Evolutionary conservation across 164 flowering plant species (phyloP).

Genomic region (Cinnamomum chago): DNA sequence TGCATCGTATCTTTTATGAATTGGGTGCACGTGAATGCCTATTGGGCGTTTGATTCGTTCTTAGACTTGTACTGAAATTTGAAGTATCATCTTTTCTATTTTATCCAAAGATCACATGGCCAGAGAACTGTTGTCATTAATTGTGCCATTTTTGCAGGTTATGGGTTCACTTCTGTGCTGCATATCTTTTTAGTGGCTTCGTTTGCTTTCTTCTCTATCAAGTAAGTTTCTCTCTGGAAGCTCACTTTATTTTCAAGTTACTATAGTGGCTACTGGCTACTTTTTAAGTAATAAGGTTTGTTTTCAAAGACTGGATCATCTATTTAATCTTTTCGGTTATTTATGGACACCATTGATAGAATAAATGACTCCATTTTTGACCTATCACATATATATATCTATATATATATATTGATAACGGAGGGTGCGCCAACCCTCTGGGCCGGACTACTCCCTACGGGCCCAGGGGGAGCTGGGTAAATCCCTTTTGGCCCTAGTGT

Average conservation of each 20-base stretch:
- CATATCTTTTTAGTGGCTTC: slow-evolving; percentile 62
- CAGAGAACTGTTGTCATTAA: background rate
- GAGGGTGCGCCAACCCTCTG: too few relatives aligned
- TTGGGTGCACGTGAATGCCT: background rate
- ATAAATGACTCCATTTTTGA: too few relatives aligned
- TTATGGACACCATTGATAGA: too few relatives aligned
- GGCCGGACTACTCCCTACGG: too few relatives aligned
- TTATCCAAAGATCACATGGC: background rate
- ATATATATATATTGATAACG: too few relatives aligned
- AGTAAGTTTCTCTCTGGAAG: background rate
- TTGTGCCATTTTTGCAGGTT: slow-evolving; percentile 48
- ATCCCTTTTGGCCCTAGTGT: too few relatives aligned
- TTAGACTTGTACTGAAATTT: background rate
- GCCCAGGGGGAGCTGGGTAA: too few relatives aligned
- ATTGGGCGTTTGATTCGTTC: background rate
- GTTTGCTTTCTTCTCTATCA: slow-evolving; percentile 64
- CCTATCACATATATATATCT: too few relatives aligned
- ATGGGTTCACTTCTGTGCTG: slow-evolving; percentile 84
- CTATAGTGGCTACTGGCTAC: background rate
- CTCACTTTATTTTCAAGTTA: background rate
- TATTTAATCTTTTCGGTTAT: background rate
- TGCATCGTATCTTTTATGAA: too few relatives aligned
- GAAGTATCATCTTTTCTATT: background rate
- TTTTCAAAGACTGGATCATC: background rate
- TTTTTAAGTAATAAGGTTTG: background rate